Conservation (phyloP, 2,329 filamentous ascomycete genomes). For the Trichoderma gracile region DNA sequence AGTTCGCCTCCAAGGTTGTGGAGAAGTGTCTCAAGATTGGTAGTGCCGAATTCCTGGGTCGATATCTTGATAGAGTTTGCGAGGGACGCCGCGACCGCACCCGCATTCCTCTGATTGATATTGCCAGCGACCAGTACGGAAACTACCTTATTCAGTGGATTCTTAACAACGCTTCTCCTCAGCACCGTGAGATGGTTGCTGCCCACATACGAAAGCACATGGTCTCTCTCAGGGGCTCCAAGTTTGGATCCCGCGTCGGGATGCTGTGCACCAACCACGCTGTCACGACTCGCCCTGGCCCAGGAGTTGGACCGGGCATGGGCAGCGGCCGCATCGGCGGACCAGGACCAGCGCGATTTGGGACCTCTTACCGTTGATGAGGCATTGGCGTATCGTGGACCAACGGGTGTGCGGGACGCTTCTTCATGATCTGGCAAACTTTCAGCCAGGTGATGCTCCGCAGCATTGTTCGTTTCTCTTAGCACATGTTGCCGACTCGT, state of each 20-base stretch:
- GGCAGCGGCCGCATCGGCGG: conserved; percentile 56
- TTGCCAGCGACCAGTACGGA: conserved; percentile 97
- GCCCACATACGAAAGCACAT: conserved; percentile 98
- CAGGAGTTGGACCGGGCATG: conserved; percentile 70
- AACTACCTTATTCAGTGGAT: conserved; percentile 99
- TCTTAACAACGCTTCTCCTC: conserved; percentile 79
- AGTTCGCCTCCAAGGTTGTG: conserved; percentile 98
- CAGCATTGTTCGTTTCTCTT: conserved; percentile 11
- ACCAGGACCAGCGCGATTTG: conserved; percentile 57
- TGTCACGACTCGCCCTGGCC: conserved; percentile 82
- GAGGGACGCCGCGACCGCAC: conserved; percentile 88
- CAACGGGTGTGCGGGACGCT: conserved; percentile 26
- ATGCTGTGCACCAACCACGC: conserved; percentile 99
- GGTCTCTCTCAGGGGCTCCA: conserved; percentile 96
- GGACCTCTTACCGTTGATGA: conserved; percentile 56
- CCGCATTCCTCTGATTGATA: conserved; percentile 95
- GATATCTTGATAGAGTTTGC: conserved; percentile 91
- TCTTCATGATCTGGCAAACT: conserved; percentile 12
- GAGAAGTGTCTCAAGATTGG: conserved; percentile 99
- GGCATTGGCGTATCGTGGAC: conserved; percentile 17
- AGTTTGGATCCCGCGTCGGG: conserved; percentile 95
- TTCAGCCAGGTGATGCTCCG: neutral
- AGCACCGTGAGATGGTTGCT: conserved; percentile 91
- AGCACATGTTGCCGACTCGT: conserved; percentile 31
- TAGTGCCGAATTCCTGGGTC: conserved; percentile 82